Evolutionary conservation across 148 eudicot species (phyloP).

Genomic region (Camellia japonica): DNA sequence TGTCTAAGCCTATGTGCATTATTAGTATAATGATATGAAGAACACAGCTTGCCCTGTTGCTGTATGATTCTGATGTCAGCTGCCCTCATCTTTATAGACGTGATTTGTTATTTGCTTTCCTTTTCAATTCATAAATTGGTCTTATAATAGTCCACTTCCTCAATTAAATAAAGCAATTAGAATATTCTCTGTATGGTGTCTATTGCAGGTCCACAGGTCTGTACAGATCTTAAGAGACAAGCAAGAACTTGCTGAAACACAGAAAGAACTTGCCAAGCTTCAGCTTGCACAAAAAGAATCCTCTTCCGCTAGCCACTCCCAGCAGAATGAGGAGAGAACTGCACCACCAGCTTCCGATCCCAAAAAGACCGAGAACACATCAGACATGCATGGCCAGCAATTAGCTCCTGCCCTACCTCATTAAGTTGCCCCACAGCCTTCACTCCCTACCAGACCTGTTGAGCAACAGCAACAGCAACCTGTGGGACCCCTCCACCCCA

Average conservation of each 20-base stretch:
- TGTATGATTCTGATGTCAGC: not conserved
- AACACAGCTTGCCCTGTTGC: not conserved
- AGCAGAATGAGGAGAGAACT: slow-evolving; percentile 56
- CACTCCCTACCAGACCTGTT: slow-evolving; percentile 36
- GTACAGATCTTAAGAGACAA: slow-evolving; percentile 96
- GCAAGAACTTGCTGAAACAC: slow-evolving; percentile 93
- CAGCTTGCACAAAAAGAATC: slow-evolving; percentile 88
- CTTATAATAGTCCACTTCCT: not conserved
- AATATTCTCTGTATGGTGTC: not conserved
- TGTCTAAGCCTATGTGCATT: too few relatives aligned
- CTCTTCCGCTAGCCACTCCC: slow-evolving; percentile 37
- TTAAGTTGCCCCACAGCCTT: slow-evolving; percentile 53
- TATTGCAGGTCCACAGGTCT: slow-evolving; percentile 87
- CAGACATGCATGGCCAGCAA: slow-evolving; percentile 65
- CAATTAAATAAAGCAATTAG: slow-evolving; percentile 7
- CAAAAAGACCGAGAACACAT: slow-evolving; percentile 47
- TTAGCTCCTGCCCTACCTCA: slow-evolving; percentile 72
- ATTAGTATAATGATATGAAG: too few relatives aligned
- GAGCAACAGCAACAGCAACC: slow-evolving; percentile 38
- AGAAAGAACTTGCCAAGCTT: slow-evolving; percentile 90
- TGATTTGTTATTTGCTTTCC: not conserved
- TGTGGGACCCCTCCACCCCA: slow-evolving; percentile 47
- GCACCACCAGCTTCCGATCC: slow-evolving; percentile 45
- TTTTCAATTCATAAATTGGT: not conserved
- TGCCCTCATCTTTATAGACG: not conserved